Conservation (phyloP, 2,329 filamentous ascomycete species). For the Colletotrichum eleusines region DNA sequence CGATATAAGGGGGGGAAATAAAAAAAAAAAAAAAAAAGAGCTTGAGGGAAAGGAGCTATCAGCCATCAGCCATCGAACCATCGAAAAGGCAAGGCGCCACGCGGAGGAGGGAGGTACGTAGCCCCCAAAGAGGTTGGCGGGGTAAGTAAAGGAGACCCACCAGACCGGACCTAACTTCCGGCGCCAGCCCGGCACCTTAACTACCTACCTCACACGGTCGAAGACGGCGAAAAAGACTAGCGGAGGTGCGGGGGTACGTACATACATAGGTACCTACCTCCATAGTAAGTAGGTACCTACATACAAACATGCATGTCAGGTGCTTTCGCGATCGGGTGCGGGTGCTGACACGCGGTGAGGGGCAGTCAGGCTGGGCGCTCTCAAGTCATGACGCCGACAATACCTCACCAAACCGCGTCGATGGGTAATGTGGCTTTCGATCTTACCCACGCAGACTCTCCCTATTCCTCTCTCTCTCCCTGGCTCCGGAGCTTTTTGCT, state of each 20-base stretch:
- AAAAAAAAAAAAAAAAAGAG: background rate
- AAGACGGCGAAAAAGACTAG: background rate
- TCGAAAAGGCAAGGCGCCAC: conserved; percentile 1
- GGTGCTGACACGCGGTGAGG: conserved; percentile 10
- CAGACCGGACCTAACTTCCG: background rate
- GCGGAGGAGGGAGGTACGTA: conserved; percentile 6
- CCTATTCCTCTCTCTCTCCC: background rate
- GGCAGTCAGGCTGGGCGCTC: conserved; percentile 1
- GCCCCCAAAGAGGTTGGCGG: background rate
- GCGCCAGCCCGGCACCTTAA: background rate
- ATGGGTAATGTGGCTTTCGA: conserved; percentile 26
- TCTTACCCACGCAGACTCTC: background rate
- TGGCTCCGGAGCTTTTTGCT: background rate
- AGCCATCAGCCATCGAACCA: background rate
- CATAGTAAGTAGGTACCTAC: no score
- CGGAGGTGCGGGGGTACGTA: background rate
- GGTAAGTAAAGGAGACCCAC: background rate
- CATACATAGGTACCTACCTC: no score
- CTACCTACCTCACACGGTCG: background rate
- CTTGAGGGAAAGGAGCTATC: background rate
- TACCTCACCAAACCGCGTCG: conserved; percentile 34
- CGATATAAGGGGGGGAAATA: no score
- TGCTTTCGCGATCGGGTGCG: conserved; percentile 38
- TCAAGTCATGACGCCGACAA: conserved; percentile 39
- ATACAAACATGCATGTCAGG: conserved; percentile 28